Evolutionary conservation across 805 yeast genomes (phyloP).

Genomic region (Sporopachydermia lactativora): DNA sequence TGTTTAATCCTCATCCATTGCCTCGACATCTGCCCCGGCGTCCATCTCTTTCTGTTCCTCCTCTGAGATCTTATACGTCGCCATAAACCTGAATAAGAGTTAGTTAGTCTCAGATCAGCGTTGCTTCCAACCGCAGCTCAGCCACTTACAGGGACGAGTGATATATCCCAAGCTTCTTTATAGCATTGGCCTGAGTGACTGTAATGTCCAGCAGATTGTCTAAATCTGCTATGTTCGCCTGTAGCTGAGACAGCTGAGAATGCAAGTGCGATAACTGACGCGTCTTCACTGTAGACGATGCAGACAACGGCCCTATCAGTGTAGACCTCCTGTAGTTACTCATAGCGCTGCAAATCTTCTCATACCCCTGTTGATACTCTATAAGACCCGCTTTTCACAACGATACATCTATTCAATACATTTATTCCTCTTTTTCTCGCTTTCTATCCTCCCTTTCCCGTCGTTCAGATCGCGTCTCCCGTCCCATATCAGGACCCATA

Average conservation of each 20-base stretch:
- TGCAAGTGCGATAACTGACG: constrained; percentile 37
- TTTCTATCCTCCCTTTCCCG: background rate
- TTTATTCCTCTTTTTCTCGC: background rate
- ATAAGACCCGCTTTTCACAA: too few species aligned
- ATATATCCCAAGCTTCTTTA: constrained; percentile 38
- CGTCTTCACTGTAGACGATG: constrained; percentile 17
- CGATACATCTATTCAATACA: too few species aligned
- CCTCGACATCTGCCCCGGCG: too few species aligned
- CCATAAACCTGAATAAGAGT: constrained; percentile 11
- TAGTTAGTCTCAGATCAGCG: background rate
- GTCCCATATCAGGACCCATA: background rate
- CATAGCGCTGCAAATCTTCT: too few species aligned
- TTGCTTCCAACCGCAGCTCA: constrained; percentile 22
- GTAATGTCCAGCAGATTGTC: constrained; percentile 36
- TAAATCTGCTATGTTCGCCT: constrained; percentile 39
- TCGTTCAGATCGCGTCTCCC: background rate
- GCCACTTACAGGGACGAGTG: constrained; percentile 37
- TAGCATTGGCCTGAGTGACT: constrained; percentile 34
- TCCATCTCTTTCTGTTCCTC: constrained; percentile 9
- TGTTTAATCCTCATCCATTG: too few species aligned
- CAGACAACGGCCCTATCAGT: background rate
- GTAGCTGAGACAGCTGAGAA: constrained; percentile 40
- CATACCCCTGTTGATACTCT: too few species aligned
- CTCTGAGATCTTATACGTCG: constrained; percentile 17
- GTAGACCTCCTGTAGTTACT: background rate